Conservation (phyloP, 2,329 filamentous ascomycete species). For the Mycosphaerella sp. region DNA sequence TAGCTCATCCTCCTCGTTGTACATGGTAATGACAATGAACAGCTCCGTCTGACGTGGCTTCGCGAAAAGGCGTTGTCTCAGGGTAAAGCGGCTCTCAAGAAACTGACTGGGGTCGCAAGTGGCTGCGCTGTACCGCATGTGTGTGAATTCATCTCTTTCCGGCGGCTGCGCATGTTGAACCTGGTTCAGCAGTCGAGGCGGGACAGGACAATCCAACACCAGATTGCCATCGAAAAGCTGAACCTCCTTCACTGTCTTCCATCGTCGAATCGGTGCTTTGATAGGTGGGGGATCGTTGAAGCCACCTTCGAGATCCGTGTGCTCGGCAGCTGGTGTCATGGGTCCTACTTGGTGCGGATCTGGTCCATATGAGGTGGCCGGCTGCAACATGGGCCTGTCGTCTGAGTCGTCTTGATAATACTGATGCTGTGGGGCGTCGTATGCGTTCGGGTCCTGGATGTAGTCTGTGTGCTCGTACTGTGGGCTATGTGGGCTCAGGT, state of each 20-base stretch:
- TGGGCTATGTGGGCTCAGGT: slow-evolving; percentile 64
- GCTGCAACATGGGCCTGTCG: slow-evolving; percentile 67
- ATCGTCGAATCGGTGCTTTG: slow-evolving; percentile 67
- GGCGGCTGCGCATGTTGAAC: slow-evolving; percentile 71
- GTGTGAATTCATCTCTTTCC: slow-evolving; percentile 82
- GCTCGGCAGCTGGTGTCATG: slow-evolving; percentile 40
- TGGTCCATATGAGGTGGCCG: slow-evolving; percentile 56
- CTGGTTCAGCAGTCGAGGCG: slow-evolving; percentile 78
- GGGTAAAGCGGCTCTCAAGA: slow-evolving; percentile 79
- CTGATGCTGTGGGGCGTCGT: slow-evolving; percentile 37
- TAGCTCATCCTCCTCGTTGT: slow-evolving; percentile 95
- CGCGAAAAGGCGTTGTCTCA: slow-evolving; percentile 85
- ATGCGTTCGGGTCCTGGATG: slow-evolving; percentile 58
- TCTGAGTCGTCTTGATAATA: slow-evolving; percentile 64
- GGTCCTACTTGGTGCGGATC: slow-evolving; percentile 44
- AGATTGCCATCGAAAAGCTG: slow-evolving; percentile 91
- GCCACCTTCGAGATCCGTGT: slow-evolving; percentile 31
- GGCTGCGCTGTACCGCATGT: slow-evolving; percentile 89
- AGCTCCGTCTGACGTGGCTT: slow-evolving; percentile 90
- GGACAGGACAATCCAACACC: slow-evolving; percentile 92
- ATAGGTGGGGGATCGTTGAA: slow-evolving; percentile 44
- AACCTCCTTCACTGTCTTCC: slow-evolving; percentile 98
- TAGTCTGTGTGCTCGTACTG: slow-evolving; percentile 75
- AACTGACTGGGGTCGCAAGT: slow-evolving; percentile 91
- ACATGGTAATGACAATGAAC: slow-evolving; percentile 97